phyloP scores from a whole-genome alignment of 306 rosid species.

The Potentilla sterilis region DNA sequence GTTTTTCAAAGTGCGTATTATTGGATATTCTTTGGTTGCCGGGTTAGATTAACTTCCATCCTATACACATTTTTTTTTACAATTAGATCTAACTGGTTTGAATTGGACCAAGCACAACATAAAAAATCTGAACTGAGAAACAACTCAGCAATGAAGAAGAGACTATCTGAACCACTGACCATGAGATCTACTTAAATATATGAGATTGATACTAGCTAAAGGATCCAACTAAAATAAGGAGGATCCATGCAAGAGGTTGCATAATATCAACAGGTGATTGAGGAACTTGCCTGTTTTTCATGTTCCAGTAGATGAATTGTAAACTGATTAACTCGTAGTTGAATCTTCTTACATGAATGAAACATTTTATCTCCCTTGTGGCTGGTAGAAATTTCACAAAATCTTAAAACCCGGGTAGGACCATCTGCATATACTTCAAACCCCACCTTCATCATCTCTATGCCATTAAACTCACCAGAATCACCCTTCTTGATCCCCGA shows the following conservation, averaged over 20 bases:
- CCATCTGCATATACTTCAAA: conserved; percentile 98
- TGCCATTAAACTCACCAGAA: conserved; percentile 33
- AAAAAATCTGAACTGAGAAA: conserved; percentile 15
- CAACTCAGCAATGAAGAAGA: background rate
- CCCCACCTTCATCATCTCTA: conserved; percentile 61
- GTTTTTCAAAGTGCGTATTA: background rate
- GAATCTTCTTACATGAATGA: conserved; percentile 55
- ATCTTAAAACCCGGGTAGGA: conserved; percentile 74
- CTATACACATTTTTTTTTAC: background rate
- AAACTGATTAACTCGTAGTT: conserved; percentile 65
- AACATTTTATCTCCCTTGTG: conserved; percentile 46
- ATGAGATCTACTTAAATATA: conserved; percentile 4
- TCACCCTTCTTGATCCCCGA: conserved; percentile 33
- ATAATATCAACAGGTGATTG: conserved; percentile 11
- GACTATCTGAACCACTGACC: background rate
- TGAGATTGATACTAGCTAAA: background rate
- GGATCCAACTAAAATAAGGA: background rate
- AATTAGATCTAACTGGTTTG: conserved; percentile 7
- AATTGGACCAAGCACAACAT: conserved; percentile 12
- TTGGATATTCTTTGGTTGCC: background rate
- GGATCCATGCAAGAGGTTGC: background rate
- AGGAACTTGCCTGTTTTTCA: conserved; percentile 61
- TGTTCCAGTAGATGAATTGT: conserved; percentile 66
- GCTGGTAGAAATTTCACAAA: conserved; percentile 65
- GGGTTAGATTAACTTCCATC: background rate